Evolutionary conservation across 2,329 filamentous ascomycete genomes (phyloP), one percentile per base, ranked within the genome.

Genomic region (Colletotrichum higginsianum): DNA sequence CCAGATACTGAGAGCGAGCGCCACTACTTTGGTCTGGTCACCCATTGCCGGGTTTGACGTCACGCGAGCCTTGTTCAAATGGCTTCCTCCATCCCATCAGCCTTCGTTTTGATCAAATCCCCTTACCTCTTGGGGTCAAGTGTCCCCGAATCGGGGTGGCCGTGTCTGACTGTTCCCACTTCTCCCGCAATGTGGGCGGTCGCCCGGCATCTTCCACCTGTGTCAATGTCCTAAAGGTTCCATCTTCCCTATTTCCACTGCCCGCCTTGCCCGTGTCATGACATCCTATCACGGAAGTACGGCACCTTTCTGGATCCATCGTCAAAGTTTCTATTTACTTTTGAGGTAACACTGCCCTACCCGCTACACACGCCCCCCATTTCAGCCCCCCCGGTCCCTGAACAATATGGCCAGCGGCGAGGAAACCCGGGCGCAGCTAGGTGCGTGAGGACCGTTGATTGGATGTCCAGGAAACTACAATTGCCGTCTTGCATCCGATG

Each of bases 171-270:
- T 38, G 42, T 16, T 7, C 12, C 50, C 57, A 58, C 57, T 64
- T 67, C 58, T 70, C 46, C 53, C 58, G 46, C 56, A 60, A 35
- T 63, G 58, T 68, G 68, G 35, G 69, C 69, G 69, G 69, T 69
- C 46, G 42, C 21, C 46, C 57, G 64, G 64, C 52, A 63, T 52
- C 64, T 71, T 71, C 52, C 50, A 57, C 47, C 57, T 38, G 40
- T 18, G 57, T 23, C 13, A 8, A 23, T 23, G 13, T 9, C 12
- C 35, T 12, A 42, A 35, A 35, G 52, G 18, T 58, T 30, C 15
- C 49, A 16, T 55, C 16, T 1, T 3, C 53, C 8, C 55, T 40
- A 52, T 56, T 26, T 42, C 56, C 30, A 56, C 64, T 35, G 46
- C 44, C 44, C 15, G 21, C 44, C 35, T 47, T n/a, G 46, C 61